Base-by-base conservation (phyloP, 352 stramenopile genomes). In the Ophiocytium majus region DNA sequence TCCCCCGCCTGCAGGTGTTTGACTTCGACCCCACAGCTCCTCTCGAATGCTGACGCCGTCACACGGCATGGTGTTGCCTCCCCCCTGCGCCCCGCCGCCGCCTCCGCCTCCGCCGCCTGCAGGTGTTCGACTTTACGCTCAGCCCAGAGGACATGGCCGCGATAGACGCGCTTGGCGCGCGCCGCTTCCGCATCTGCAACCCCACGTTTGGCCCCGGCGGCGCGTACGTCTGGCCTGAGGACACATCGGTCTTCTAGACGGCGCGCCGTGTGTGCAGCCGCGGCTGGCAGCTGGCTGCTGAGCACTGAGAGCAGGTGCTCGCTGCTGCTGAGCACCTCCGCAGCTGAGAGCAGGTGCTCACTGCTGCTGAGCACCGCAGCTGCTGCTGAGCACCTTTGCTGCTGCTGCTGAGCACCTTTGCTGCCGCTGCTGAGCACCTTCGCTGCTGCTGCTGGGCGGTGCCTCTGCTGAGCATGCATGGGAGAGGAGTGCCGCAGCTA, bases 81-180 rank as follows among this genome's bases (percentile, higher is more conserved):
- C 74, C 81, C 76, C 76, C 82, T 34, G n/a, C n/a, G n/a, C n/a
- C n/a, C n/a, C n/a, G n/a, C n/a, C n/a, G n/a, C n/a, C n/a, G n/a
- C n/a, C n/a, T n/a, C n/a, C n/a, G n/a, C n/a, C n/a, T n/a, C n/a
- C n/a, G n/a, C n/a, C n/a, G n/a, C n/a, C n/a, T n/a, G n/a, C n/a
- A n/a, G n/a, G 84, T 88, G 35, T 88, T 86, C 50, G 84, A 71
- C 23, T 88, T 88, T 50, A 66, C 86, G 19, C 84, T 88, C 17
- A 63, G 80, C n/a, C 33, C 57, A 9, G 84, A 88, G 1, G 84
- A 88, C 34, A 57, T 88, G 23, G 35, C 50, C 50, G 80, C 80
- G 14, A 88, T 88, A 37, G 63, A 88, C 74, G 82, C 71, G 37
- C 82, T 88, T 36, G 84, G 84, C 43, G 80, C 80, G 10, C 80